Evolutionary conservation across 2,329 filamentous ascomycete species (phyloP), one percentile per base, ranked within the genome.

Genomic region (Chrysoporthe cubensis): DNA sequence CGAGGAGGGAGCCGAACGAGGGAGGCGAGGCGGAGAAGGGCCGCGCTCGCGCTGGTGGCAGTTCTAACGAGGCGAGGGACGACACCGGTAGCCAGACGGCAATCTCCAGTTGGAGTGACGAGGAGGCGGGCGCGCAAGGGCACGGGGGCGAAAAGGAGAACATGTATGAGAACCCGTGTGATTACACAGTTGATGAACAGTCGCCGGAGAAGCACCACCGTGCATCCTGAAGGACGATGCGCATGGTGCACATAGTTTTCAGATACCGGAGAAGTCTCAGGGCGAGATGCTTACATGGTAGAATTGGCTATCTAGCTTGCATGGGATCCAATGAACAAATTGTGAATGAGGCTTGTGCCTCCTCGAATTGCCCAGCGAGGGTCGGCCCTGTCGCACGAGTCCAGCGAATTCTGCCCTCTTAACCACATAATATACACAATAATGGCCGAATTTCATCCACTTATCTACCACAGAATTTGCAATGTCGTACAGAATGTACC

Each of bases 11-110:
- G 16, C 16, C 34, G 5, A 50, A 66, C 8, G 43, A 54, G 57
- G 46, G 8, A 7, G 61, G 46, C 5, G 46, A 59, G 34, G 66
- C 69, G 34, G 67, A 67, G 62, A 67, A 69, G 68, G 65, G 64
- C 5, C 37, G 43, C 2, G 32, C 44, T 8, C 9, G 59, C 8
- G n/a, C 18, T 8, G 56, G 18, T 44, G 43, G 26, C 61, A 58
- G 40, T 65, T 63, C 52, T 9, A 54, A 16, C 8, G 37, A 32
- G 42, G 32, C 6, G 9, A 52, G 26, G 6, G 43, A 50, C 18
- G 16, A 9, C 1, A 66, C 63, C 62, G 66, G 50, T 14, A 62
- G 34, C 50, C 34, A 62, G 32, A 48, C 26, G 14, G 42, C 5
- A 16, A 42, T 32, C 14, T 32, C 37, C 26, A 13, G 14, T 32